Conservation (phyloP, 768 basidiomycete species). For the Collybia sp. region DNA sequence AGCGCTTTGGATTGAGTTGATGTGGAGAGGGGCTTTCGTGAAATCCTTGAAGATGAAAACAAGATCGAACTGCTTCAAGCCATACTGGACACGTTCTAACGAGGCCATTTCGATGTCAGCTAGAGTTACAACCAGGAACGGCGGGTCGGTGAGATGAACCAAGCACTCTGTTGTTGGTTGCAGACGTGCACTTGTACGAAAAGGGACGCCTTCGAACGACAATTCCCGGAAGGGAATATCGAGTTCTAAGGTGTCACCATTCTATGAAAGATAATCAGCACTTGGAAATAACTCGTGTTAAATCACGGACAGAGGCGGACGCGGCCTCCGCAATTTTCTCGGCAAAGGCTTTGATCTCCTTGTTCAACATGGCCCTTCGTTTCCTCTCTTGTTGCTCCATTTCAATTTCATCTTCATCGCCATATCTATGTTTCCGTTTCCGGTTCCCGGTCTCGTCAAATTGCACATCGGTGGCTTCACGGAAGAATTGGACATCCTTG, state of each 20-base stretch:
- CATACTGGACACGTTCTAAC: constrained; percentile 94
- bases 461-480: constrained; percentile 95
- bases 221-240: constrained; percentile 97
- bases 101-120: constrained; percentile 96
- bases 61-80: constrained; percentile 94
- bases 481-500: constrained; percentile 96
- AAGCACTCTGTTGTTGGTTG: constrained; percentile 97
- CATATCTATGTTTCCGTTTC: constrained; percentile 94
- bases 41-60: constrained; percentile 98
- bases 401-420: constrained; percentile 98
- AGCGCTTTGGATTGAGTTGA: constrained; percentile 89
- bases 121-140: constrained; percentile 93
- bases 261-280: constrained; percentile 18
- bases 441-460: constrained; percentile 99
- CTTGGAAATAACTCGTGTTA: neutral
- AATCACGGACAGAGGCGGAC: constrained; percentile 57
- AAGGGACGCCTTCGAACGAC: constrained; percentile 95
- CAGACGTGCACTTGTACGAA: constrained; percentile 89
- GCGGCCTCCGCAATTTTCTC: constrained; percentile 88
- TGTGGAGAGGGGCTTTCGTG: constrained; percentile 85
- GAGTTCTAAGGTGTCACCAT: constrained; percentile 83
- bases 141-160: constrained; percentile 91
- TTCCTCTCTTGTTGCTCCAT: constrained; percentile 97
- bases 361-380: constrained; percentile 84
- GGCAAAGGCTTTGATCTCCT: constrained; percentile 90